Conservation (phyloP, 1,284 basidiomycete genomes). For the Termitomyces sp. region DNA sequence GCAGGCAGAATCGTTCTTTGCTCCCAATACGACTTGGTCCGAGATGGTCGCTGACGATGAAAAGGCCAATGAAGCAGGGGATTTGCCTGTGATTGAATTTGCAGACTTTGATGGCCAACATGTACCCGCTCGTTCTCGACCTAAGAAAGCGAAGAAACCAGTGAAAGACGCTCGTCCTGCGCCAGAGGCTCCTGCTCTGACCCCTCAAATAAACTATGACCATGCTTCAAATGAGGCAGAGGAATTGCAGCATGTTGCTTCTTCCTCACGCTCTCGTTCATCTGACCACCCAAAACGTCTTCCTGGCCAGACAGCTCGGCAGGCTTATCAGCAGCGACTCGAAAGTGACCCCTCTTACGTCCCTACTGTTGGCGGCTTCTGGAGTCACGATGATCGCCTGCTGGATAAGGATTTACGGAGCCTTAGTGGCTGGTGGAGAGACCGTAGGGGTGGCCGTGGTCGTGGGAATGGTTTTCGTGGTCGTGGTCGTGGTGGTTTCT, state of each 20-base stretch:
- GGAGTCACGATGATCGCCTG: conserved; percentile 86
- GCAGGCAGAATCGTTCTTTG: conserved; percentile 46
- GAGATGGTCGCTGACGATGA: conserved; percentile 75
- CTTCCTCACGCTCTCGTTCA: conserved; percentile 27
- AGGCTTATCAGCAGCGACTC: conserved; percentile 72
- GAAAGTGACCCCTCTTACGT: conserved; percentile 81
- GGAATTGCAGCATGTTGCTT: conserved; percentile 25
- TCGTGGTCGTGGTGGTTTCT: conserved; percentile 48
- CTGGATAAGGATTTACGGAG: conserved; percentile 71
- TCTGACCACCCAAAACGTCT: conserved; percentile 28
- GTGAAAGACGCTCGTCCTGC: conserved; percentile 24
- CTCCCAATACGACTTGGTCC: conserved; percentile 59
- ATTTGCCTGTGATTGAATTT: conserved; percentile 79
- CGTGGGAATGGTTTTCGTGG: conserved; percentile 60
- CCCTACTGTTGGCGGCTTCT: conserved; percentile 84
- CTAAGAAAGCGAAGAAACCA: conserved; percentile 35
- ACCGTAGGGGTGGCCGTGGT: conserved; percentile 65
- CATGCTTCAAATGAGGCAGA: conserved; percentile 16
- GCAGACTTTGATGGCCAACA: conserved; percentile 51
- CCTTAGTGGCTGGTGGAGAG: conserved; percentile 79
- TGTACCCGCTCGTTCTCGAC: conserved; percentile 21
- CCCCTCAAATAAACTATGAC: conserved; percentile 19
- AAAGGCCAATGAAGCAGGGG: conserved; percentile 47
- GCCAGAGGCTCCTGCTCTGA: conserved; percentile 18
- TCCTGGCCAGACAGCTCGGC: conserved; percentile 57